Percentiles rank a stretch among this genome's conserved stretches.
phyloP scores from a whole-genome alignment of 2,329 filamentous ascomycete genomes.

The Colletotrichum sp. region DNA sequence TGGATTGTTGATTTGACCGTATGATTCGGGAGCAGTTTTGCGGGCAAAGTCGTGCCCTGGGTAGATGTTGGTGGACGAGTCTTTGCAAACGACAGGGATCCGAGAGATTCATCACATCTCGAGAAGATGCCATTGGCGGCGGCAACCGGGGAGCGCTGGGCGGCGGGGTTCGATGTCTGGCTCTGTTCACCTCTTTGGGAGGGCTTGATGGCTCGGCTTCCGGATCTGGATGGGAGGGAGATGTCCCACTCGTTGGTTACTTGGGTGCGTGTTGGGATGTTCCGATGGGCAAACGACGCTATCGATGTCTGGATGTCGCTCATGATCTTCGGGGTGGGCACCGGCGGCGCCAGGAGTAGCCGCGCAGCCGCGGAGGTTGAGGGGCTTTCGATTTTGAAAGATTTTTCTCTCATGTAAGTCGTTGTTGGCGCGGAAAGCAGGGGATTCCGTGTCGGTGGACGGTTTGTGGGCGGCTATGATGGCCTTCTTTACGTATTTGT shows the following conservation, averaged over 20 bases:
- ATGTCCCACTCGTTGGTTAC: not conserved
- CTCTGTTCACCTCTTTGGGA: conserved; percentile 4
- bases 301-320: not conserved
- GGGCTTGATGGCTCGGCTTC: not conserved
- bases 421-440: not conserved
- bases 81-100: not conserved
- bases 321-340: not conserved
- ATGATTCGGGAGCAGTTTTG: not conserved
- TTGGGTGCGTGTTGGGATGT: not conserved
- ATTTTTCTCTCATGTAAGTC: not conserved
- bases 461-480: not conserved
- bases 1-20: not conserved
- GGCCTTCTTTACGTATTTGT: not conserved
- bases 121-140: conserved; percentile 3
- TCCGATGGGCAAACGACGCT: not conserved
- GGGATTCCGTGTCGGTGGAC: not conserved
- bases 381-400: not conserved
- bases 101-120: conserved; percentile 1
- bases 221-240: not conserved
- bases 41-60: not conserved
- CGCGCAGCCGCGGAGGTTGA: not conserved
- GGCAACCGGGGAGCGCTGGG: not conserved
- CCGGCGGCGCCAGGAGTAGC: not conserved
- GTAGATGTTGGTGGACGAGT: not conserved
- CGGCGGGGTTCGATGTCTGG: not conserved